Evolutionary conservation across 108 stramenopile genomes (phyloP), one percentile per base, ranked within the genome.

Genomic region (Nitzschia sp.): DNA sequence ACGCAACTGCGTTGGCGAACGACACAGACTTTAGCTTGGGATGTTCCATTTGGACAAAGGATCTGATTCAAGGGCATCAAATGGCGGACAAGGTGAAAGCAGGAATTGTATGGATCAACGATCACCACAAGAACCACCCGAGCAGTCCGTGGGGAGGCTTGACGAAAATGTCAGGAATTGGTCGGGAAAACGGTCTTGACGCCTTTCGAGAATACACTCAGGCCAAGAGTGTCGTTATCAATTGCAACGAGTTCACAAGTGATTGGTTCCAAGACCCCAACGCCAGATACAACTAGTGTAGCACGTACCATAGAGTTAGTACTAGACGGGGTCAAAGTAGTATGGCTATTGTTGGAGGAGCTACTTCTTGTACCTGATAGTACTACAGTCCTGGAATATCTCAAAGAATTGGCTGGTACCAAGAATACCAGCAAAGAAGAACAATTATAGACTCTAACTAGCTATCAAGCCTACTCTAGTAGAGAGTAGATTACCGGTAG

Each of bases 31-130:
- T 77, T 69, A 82, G 85, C 16, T 71, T 89, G 21, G 73, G 80
- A 2, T 83, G 81, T 8, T 78, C 81, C 13, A 58, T 89, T 28
- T 86, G 81, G 73, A 76, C 87, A 2, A 19, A 56, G 11, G 69
- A 85, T 56, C 34, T 77, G 11, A 22, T 36, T 31, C 46, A 75
- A 28, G 81, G 77, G 5, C 67, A 85, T 58, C 55, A 63, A 16
- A 82, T 82, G 11, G 73, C 79, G 21, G 45, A 68, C 16, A 53
- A 17, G 16, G 55, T 88, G 22, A 38, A 80, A 33, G 71, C 69
- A 3, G 87, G 87, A 17, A 76, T 83, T 26, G 64, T 85, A 19
- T 88, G 87, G 87, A 47, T 83, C 27, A 88, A 88, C 76, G 76
- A 74, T 57, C 80, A 85, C 63, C 87, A 88, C 54, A 72, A 75